These are phyloP conservation scores for Colletotrichum abscissum DNA, from an alignment of 2,329 filamentous ascomycete genomes.

Conservation along the genomic window DNA sequence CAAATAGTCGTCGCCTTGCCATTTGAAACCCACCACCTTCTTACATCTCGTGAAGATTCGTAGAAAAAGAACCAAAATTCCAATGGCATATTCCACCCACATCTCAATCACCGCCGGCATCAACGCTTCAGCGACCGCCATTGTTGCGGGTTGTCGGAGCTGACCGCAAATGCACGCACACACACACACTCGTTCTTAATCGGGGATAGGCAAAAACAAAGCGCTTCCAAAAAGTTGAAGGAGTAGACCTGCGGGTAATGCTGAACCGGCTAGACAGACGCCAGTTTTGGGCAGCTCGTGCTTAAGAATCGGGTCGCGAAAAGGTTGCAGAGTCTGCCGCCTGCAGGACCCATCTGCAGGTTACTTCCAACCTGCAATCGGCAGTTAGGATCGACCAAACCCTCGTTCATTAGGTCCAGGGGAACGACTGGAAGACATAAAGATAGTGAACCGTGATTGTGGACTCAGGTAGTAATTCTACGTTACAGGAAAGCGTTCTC, in stretches of 20 bases:
- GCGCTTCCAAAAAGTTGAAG: neutral
- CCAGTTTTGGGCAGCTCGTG: neutral
- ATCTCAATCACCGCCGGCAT: conserved; percentile 29
- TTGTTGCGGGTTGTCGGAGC: conserved; percentile 7
- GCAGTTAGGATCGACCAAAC: neutral
- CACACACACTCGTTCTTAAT: neutral
- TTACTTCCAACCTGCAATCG: neutral
- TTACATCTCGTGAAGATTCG: conserved; percentile 21
- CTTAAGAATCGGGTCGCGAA: neutral
- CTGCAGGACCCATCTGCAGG: neutral
- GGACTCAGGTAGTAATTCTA: conserved; percentile 17
- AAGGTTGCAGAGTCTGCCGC: neutral
- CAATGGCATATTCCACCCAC: conserved; percentile 30
- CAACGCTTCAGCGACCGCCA: conserved; percentile 15
- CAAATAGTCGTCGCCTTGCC: conserved; percentile 29
- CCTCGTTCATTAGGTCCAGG: neutral
- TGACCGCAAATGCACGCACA: neutral
- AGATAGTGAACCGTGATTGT: neutral
- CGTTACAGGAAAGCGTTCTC: neutral
- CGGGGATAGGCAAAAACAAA: neutral
- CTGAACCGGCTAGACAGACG: neutral
- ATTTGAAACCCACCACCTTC: conserved; percentile 18
- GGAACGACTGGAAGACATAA: neutral
- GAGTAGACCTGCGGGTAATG: neutral
- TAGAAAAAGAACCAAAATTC: conserved; percentile 19